Conservation (phyloP, 108 stramenopile genomes). For the Ochromonas danica region DNA sequence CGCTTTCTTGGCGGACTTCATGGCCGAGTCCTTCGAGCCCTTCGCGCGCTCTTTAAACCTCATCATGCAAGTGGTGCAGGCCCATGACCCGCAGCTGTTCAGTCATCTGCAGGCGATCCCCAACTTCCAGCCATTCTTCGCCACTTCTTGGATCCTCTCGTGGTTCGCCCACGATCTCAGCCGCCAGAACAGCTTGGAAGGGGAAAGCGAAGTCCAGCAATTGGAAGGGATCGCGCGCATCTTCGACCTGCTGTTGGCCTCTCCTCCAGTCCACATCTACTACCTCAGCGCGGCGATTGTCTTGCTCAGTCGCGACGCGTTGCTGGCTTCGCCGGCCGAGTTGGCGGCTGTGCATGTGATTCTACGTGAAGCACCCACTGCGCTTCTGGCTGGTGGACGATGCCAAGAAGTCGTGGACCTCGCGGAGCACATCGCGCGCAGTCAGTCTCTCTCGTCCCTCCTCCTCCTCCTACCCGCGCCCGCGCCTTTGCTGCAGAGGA, state of each 20-base stretch:
- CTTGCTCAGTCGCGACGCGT: no score
- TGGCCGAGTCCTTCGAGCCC: not conserved
- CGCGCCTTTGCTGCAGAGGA: no score
- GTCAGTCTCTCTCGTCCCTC: no score
- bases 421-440: no score
- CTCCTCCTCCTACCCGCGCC: no score
- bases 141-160: slow-evolving; percentile 3
- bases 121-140: not conserved
- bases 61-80: not conserved
- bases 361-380: no score
- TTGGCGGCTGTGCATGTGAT: no score
- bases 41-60: not conserved
- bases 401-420: no score
- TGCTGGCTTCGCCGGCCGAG: no score
- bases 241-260: not conserved
- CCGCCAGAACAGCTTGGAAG: no score
- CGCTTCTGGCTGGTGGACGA: no score
- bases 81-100: not conserved
- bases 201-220: no score
- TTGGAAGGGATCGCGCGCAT: not conserved
- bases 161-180: slow-evolving; percentile 21
- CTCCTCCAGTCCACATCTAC: slow-evolving; percentile 8
- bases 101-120: not conserved
- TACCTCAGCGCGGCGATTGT: slow-evolving; percentile 1
- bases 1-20: slow-evolving; percentile 8